Evolutionary conservation across 192 early-diverging fungal genomes (phyloP), one percentile per base, ranked within the genome.

Genomic region (Gigaspora rosea): DNA sequence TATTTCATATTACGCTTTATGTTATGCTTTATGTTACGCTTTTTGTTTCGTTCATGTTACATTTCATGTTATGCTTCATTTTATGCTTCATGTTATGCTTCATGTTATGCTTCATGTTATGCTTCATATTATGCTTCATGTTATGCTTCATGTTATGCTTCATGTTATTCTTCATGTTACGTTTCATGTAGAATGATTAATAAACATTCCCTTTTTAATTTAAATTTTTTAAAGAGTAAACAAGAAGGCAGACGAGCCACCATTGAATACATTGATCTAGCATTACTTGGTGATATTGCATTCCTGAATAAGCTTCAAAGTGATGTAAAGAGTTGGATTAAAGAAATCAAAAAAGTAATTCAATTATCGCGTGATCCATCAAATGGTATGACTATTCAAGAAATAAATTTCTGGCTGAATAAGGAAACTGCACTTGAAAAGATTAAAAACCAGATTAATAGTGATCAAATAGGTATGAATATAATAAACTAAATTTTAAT

Each of bases 311-410:
- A 93, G 79, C 87, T 99, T 57, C 97, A 98, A 82, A 85, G 87
- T 68, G 95, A 97, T 76, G 97, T 99, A 49, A 98, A 99, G 76
- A 92, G 91, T 8, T 99, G 98, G 98, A 95, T 98, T 83, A 96
- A 96, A 79, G 98, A 99, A 81, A 99, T 99, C 80, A 96, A 99
- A 78, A 98, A 98, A 78, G 97, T 99, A 15, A 98, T 97, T 51
- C 94, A 95, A 79, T 48, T 76, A 4, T 46, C 63, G 20, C 91
- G 98, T 66, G 98, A 99, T 74, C 95, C 96, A 15, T 82, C 90
- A 1, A 93, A 92, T 27, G 96, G 96, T 11, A 93, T 94, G 7
- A 95, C 97, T 32, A 93, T 92, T 64, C 96, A 98, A 84, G 98
- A 99, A 84, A 97, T 99, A 83, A 97, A 97, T 84, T 99, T 99